Evolutionary conservation across 2,329 filamentous ascomycete species (phyloP), one percentile per base, ranked within the genome.

Genomic region (Monosporascus cannonballus): DNA sequence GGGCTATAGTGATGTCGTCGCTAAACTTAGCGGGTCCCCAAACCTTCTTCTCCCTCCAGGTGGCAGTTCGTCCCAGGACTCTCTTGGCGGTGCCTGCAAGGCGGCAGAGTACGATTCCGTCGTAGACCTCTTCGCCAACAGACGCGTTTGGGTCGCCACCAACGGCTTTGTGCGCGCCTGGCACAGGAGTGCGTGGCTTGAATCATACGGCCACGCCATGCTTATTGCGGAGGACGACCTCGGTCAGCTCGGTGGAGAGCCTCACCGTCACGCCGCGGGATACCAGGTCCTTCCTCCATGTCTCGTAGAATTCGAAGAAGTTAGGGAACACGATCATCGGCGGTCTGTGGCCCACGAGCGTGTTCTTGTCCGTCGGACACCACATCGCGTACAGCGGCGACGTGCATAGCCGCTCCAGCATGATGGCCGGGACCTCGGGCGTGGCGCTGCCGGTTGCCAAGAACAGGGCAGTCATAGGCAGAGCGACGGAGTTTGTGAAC

Each of bases 1-100:
- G 85, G 1, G 85, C 89, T 56, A 89, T 76, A 15, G 85, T 89
- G 51, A 89, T 80, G 64, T 89, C 86, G 71, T 89, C 80, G 61
- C 79, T 82, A 67, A 87, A 83, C 54, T 82, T 83, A 9, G 86
- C 86, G 17, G 83, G 81, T n/a, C 86, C 84, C 0, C 92, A 79
- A 9, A 93, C 80, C 44, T 78, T 76, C 48, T 75, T 81, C 65
- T 92, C 87, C 39, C 78, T 75, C 73, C 79, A 75, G 7, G 78
- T 78, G 25, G 83, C 79, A 2, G 76, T 79, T 5, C 76, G 73
- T 45, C 77, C 76, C 1, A 89, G 76, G 4, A 88, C 74, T 15
- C 76, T 76, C 53, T 84, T 81, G 14, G 84, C 78, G 4, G 83
- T 84, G 61, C 88, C 85, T 17, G 85, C 84, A 2, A 81, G 70